Evolutionary conservation across 2,329 filamentous ascomycete genomes (phyloP).

Genomic region (Cordyceps militaris): DNA sequence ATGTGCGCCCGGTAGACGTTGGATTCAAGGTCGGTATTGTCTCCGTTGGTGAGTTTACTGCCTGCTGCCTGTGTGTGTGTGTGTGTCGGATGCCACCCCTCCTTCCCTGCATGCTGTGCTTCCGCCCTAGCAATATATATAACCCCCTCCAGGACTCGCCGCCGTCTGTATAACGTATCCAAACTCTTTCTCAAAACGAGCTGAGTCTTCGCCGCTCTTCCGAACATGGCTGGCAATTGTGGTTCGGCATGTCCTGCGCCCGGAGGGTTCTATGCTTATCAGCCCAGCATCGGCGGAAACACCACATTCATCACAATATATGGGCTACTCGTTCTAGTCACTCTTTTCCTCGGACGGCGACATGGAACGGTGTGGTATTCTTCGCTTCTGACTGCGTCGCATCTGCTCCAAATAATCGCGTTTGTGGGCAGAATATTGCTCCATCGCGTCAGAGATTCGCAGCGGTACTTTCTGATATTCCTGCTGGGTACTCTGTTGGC

Average conservation of each 20-base stretch:
- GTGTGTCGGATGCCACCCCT: neutral
- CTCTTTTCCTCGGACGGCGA: conserved; percentile 31
- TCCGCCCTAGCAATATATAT: neutral
- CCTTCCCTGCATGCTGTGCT: neutral
- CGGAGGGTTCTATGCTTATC: conserved; percentile 32
- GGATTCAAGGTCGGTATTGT: neutral
- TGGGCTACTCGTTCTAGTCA: conserved; percentile 31
- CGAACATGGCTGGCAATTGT: conserved; percentile 30
- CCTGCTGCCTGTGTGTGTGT: neutral
- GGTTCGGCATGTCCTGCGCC: conserved; percentile 29
- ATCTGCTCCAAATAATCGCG: conserved; percentile 24
- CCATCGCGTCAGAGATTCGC: neutral
- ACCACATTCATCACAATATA: conserved; percentile 34
- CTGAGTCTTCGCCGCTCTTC: neutral
- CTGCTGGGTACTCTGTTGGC: neutral
- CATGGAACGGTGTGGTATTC: conserved; percentile 18
- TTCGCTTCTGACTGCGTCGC: neutral
- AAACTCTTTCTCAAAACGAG: neutral
- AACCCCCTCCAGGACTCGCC: neutral
- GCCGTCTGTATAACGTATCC: neutral
- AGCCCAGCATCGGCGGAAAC: conserved; percentile 33
- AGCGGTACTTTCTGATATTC: neutral
- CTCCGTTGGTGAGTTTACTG: neutral
- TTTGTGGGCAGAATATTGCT: conserved; percentile 24
- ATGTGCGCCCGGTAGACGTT: neutral